Evolutionary conservation across 306 rosid species (phyloP).

Genomic region (Dicorynia guianensis): DNA sequence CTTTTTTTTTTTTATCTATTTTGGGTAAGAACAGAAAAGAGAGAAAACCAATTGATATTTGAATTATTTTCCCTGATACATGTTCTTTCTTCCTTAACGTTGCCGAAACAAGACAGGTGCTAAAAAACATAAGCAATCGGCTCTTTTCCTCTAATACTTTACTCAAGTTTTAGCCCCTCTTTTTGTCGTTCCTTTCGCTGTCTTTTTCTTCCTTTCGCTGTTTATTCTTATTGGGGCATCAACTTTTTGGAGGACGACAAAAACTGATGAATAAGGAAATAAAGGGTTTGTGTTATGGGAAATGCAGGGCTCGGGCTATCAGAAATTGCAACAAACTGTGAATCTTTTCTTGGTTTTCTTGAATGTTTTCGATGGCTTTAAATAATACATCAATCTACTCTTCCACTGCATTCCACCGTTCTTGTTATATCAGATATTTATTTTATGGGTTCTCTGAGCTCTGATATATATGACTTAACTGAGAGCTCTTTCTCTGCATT

Average conservation of each 20-base stretch:
- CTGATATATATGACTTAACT: neutral
- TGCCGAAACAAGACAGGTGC: too few relatives aligned
- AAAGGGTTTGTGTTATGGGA: neutral
- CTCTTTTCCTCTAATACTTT: too few relatives aligned
- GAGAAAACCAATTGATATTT: too few relatives aligned
- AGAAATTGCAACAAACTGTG: neutral
- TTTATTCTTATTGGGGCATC: neutral
- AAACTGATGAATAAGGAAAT: neutral
- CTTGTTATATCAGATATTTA: too few relatives aligned
- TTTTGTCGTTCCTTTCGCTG: too few relatives aligned
- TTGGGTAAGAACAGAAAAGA: too few relatives aligned
- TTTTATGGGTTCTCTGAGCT: neutral
- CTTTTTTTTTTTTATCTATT: too few relatives aligned
- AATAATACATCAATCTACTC: too few relatives aligned
- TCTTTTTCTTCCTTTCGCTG: neutral
- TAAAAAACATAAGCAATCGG: too few relatives aligned
- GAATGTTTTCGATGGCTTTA: neutral
- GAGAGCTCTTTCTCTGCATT: neutral
- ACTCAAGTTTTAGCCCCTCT: too few relatives aligned
- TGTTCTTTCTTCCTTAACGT: too few relatives aligned
- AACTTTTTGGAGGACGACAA: slow-evolving; percentile 7
- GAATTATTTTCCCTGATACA: too few relatives aligned
- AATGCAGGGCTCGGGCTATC: neutral
- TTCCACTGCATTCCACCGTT: neutral
- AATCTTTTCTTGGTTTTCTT: slow-evolving; percentile 53